Evolutionary conservation across 345 rosid species (phyloP).

Genomic region (Geranium brycei): DNA sequence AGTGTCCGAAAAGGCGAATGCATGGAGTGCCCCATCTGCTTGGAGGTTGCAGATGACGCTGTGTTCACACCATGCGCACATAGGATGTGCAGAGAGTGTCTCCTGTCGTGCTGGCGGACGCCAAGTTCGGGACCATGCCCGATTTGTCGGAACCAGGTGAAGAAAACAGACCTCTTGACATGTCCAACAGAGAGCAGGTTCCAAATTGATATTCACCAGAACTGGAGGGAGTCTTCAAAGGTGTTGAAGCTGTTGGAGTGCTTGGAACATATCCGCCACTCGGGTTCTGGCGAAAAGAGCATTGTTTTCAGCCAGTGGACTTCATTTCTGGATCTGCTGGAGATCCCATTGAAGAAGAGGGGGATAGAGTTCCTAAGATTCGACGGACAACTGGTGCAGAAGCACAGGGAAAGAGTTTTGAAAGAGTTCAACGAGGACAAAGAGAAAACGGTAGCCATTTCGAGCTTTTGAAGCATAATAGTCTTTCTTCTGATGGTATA

Average conservation of each 20-base stretch:
- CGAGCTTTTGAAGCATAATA: no score
- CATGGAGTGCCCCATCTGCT: conserved; percentile 53
- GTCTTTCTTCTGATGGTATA: background rate
- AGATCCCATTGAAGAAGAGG: conserved; percentile 38
- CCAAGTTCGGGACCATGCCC: conserved; percentile 40
- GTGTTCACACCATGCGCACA: conserved; percentile 62
- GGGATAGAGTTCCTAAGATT: conserved; percentile 40
- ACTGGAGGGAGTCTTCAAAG: conserved; percentile 64
- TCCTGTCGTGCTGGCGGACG: conserved; percentile 44
- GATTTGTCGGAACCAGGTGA: conserved; percentile 32
- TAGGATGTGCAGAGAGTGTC: conserved; percentile 62
- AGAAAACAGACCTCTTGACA: conserved; percentile 36
- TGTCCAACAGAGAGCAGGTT: conserved; percentile 48
- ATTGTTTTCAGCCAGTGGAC: conserved; percentile 69
- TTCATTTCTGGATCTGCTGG: conserved; percentile 50
- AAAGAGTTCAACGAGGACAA: conserved; percentile 48
- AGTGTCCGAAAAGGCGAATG: conserved; percentile 31
- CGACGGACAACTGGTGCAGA: conserved; percentile 42
- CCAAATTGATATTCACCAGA: conserved; percentile 36
- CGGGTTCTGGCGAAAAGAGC: conserved; percentile 40
- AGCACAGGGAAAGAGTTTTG: conserved; percentile 47
- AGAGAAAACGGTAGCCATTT: conserved; percentile 33
- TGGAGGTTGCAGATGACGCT: conserved; percentile 58
- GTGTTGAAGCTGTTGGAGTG: conserved; percentile 38
- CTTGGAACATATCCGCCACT: conserved; percentile 26